Conservation (phyloP, 2,329 filamentous ascomycete genomes). For the Fusarium solani-melongenae region DNA sequence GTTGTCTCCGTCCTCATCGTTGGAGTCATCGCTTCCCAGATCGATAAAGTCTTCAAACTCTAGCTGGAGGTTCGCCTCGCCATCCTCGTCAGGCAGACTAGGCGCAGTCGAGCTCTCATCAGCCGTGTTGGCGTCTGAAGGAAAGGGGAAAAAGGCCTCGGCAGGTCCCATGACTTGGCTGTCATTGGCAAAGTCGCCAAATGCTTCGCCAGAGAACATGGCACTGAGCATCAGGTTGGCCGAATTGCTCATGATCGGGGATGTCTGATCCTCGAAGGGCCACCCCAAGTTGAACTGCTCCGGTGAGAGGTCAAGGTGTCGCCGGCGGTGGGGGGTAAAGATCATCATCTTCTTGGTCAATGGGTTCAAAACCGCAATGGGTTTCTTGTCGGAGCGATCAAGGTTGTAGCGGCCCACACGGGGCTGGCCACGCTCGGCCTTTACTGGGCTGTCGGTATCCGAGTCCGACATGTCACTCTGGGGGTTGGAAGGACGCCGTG, state of each 20-base stretch:
- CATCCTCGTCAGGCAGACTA: slow-evolving; percentile 62
- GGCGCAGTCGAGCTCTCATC: slow-evolving; percentile 58
- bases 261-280: slow-evolving; percentile 54
- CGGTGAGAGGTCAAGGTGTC: slow-evolving; percentile 63
- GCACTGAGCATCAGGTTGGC: slow-evolving; percentile 84
- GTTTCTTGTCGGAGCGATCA: slow-evolving; percentile 65
- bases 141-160: slow-evolving; percentile 80
- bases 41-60: slow-evolving; percentile 80
- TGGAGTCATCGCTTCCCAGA: slow-evolving; percentile 69
- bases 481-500: slow-evolving; percentile 52
- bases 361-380: slow-evolving; percentile 68
- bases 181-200: slow-evolving; percentile 67
- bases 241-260: slow-evolving; percentile 73
- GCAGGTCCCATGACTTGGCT: slow-evolving; percentile 77
- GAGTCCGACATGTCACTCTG: slow-evolving; percentile 61
- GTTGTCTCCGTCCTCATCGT: slow-evolving; percentile 67
- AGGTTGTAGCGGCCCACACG: slow-evolving; percentile 66
- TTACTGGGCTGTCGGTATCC: slow-evolving; percentile 60
- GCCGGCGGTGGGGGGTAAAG: slow-evolving; percentile 64
- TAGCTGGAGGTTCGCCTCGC: slow-evolving; percentile 72
- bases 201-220: slow-evolving; percentile 69
- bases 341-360: slow-evolving; percentile 71
- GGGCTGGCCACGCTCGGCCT: slow-evolving; percentile 62
- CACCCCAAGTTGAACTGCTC: slow-evolving; percentile 65
- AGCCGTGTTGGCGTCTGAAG: slow-evolving; percentile 66